These are phyloP conservation scores for Colletotrichum salicis DNA, from an alignment of 2,329 filamentous ascomycete species.

Conservation along the genomic window DNA sequence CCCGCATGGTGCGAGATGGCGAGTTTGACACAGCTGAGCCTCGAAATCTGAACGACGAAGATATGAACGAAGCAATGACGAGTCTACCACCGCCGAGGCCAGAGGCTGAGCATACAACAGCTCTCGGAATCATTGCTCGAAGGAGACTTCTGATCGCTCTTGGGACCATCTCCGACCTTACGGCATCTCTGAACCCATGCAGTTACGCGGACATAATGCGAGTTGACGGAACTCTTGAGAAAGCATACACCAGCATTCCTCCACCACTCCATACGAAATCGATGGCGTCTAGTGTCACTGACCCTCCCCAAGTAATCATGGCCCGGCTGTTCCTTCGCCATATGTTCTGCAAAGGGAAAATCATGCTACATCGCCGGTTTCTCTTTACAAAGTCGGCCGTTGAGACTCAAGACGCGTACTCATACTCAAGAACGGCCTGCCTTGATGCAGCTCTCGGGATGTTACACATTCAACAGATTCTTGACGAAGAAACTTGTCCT, in stretches of 20 bases:
- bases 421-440: conserved; percentile 41
- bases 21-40: conserved; percentile 55
- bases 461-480: conserved; percentile 39
- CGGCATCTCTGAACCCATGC: conserved; percentile 32
- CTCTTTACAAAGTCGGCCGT: conserved; percentile 18
- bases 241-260: conserved; percentile 39
- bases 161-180: conserved; percentile 39
- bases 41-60: conserved; percentile 54
- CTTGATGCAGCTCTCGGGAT: conserved; percentile 40
- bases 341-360: conserved; percentile 43
- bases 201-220: conserved; percentile 38
- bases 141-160: conserved; percentile 36
- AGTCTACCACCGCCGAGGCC: conserved; percentile 50
- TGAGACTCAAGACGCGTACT: conserved; percentile 25
- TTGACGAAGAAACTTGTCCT: conserved; percentile 39
- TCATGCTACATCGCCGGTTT: conserved; percentile 46
- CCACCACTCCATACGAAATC: conserved; percentile 38
- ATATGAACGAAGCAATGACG: conserved; percentile 49
- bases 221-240: conserved; percentile 39
- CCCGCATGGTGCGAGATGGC: conserved; percentile 52
- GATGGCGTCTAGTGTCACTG: conserved; percentile 37
- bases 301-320: conserved; percentile 41
- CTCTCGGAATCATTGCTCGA: conserved; percentile 39
- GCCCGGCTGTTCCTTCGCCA: conserved; percentile 42
- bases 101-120: conserved; percentile 43